Percentiles rank a stretch among this genome's conserved stretches.
Conservation (phyloP, 768 basidiomycete species). For the Leccinum subgranulosum region DNA sequence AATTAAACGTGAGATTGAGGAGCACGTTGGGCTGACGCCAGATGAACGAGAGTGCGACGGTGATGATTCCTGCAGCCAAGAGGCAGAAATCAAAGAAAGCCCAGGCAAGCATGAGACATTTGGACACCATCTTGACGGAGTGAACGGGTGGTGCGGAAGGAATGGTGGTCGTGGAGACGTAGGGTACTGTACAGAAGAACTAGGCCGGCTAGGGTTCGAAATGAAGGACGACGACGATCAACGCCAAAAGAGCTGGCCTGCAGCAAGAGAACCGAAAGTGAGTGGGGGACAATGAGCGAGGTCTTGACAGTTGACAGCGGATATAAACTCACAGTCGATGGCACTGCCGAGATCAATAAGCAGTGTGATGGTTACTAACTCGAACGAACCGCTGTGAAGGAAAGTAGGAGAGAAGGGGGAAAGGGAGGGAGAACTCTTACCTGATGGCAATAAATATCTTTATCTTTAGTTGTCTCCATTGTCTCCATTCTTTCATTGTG, state of each 20-base stretch:
- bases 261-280: constrained; percentile 19
- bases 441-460: not conserved
- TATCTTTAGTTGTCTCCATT: constrained; percentile 12
- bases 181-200: constrained; percentile 15
- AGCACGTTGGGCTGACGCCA: constrained; percentile 70
- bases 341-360: not conserved
- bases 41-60: constrained; percentile 64
- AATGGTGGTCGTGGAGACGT: constrained; percentile 7
- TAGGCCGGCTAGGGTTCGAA: constrained; percentile 41
- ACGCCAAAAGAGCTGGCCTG: constrained; percentile 57
- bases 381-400: not conserved
- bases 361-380: constrained; percentile 8
- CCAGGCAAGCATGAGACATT: constrained; percentile 68
- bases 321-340: constrained; percentile 10
- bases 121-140: constrained; percentile 60
- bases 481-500: constrained; percentile 11
- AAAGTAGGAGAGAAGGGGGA: not conserved
- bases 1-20: constrained; percentile 67
- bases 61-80: constrained; percentile 63
- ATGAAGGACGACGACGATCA: constrained; percentile 57
- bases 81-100: constrained; percentile 66
- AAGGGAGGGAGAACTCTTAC: not conserved
- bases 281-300: constrained; percentile 1
- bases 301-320: constrained; percentile 1
- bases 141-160: not conserved